Conservation (phyloP, 345 rosid species). For the Mangifera indica region DNA sequence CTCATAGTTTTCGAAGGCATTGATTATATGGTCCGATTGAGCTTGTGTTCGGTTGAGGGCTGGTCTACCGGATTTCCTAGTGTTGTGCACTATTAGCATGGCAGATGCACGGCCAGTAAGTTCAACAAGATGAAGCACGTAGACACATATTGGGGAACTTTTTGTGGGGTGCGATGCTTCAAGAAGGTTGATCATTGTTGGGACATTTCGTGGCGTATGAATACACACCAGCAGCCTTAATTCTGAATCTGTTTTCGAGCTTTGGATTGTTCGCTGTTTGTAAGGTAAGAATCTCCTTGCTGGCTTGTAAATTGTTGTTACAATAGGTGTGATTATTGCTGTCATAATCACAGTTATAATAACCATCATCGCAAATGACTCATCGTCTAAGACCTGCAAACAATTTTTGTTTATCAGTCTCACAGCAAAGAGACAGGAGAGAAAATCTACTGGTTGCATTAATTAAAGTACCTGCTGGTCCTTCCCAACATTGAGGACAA, state of each 20-base stretch:
- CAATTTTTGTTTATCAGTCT: neutral
- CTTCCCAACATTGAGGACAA: conserved; percentile 84
- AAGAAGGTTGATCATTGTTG: conserved; percentile 79
- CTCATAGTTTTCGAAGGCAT: conserved; percentile 81
- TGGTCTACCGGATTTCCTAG: conserved; percentile 61
- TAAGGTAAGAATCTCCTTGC: conserved; percentile 60
- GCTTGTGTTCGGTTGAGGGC: conserved; percentile 89
- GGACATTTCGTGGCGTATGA: conserved; percentile 85
- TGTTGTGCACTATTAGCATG: conserved; percentile 85
- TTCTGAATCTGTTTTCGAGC: conserved; percentile 65
- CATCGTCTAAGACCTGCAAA: conserved; percentile 73
- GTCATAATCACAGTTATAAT: conserved; percentile 75
- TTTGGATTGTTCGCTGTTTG: conserved; percentile 67
- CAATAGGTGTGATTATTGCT: conserved; percentile 61
- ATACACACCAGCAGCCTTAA: conserved; percentile 62
- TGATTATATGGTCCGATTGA: conserved; percentile 88
- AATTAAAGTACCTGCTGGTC: conserved; percentile 61
- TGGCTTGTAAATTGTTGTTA: conserved; percentile 59
- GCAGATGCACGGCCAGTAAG: conserved; percentile 97
- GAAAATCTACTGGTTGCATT: neutral
- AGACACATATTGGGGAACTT: conserved; percentile 70
- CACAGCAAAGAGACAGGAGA: neutral
- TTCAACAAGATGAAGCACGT: conserved; percentile 88
- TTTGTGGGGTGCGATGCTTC: conserved; percentile 83
- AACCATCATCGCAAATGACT: conserved; percentile 78